Conservation (phyloP, 257 asterid genomes). For the Gentiana macrophylla region DNA sequence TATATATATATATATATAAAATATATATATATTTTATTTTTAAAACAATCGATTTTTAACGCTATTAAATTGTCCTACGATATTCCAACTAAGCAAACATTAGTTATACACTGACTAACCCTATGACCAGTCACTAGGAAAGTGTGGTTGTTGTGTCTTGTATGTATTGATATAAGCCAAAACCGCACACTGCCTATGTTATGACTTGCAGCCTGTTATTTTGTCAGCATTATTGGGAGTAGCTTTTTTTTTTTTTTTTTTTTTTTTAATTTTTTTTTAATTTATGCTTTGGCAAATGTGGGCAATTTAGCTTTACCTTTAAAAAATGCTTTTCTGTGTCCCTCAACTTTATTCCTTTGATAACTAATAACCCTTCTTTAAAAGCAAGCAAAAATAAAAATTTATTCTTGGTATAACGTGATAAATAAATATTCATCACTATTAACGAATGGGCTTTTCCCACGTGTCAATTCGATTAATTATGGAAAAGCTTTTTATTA, state of each 20-base stretch:
- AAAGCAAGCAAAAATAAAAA: slow-evolving; percentile 43
- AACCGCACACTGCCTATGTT: slow-evolving; percentile 30
- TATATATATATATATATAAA: too few relatives aligned
- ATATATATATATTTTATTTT: too few relatives aligned
- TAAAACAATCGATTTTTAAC: too few relatives aligned
- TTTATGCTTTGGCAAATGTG: slow-evolving; percentile 16
- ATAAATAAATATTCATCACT: slow-evolving; percentile 14
- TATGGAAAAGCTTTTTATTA: neutral
- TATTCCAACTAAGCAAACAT: neutral
- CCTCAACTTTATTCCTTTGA: slow-evolving; percentile 39
- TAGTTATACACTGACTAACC: slow-evolving; percentile 15
- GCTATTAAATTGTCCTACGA: too few relatives aligned
- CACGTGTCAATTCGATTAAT: slow-evolving; percentile 15
- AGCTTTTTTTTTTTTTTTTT: slow-evolving; percentile 9
- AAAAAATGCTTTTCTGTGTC: slow-evolving; percentile 24
- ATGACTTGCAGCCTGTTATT: slow-evolving; percentile 30
- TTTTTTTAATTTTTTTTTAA: too few relatives aligned
- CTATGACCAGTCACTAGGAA: slow-evolving; percentile 42
- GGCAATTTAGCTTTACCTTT: slow-evolving; percentile 31
- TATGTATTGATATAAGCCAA: slow-evolving; percentile 27
- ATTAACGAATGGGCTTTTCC: slow-evolving; percentile 13
- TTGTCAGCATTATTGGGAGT: slow-evolving; percentile 29
- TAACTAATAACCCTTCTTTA: slow-evolving; percentile 32
- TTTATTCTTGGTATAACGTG: slow-evolving; percentile 26
- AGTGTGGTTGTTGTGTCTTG: neutral